Evolutionary conservation across 2,329 filamentous ascomycete species (phyloP).

Genomic region (Dissoconium aciculare): DNA sequence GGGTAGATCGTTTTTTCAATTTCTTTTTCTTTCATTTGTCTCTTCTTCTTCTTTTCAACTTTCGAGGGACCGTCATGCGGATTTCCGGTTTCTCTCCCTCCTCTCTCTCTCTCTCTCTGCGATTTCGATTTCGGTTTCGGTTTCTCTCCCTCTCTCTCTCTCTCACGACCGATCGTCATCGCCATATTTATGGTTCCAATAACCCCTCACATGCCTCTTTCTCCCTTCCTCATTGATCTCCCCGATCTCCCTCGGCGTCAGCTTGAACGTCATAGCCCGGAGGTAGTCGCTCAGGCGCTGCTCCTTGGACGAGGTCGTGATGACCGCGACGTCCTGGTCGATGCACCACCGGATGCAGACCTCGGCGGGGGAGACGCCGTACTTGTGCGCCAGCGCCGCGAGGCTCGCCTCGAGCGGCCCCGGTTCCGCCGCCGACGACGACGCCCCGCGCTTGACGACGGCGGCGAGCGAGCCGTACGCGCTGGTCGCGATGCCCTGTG

Average conservation of each 20-base stretch:
- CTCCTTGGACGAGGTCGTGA: constrained; percentile 48
- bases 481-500: constrained; percentile 32
- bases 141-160: no score
- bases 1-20: no score
- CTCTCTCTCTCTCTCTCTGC: no score
- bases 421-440: no score
- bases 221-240: constrained; percentile 35
- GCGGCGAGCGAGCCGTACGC: constrained; percentile 37
- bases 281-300: constrained; percentile 44
- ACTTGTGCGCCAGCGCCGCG: constrained; percentile 42
- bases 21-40: no score
- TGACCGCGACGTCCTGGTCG: constrained; percentile 43
- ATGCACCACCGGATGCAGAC: constrained; percentile 46
- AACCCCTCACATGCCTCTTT: constrained; percentile 37
- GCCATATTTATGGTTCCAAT: constrained; percentile 37
- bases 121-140: no score
- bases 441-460: constrained; percentile 37
- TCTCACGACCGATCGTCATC: constrained; percentile 32
- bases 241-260: constrained; percentile 44
- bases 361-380: constrained; percentile 43
- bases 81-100: no score
- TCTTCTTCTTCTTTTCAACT: background rate
- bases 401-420: constrained; percentile 43
- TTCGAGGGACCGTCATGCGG: constrained; percentile 4
- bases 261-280: constrained; percentile 39